Conservation (phyloP, 129 eudicot species). For the Ambrosia artemisiifolia region DNA sequence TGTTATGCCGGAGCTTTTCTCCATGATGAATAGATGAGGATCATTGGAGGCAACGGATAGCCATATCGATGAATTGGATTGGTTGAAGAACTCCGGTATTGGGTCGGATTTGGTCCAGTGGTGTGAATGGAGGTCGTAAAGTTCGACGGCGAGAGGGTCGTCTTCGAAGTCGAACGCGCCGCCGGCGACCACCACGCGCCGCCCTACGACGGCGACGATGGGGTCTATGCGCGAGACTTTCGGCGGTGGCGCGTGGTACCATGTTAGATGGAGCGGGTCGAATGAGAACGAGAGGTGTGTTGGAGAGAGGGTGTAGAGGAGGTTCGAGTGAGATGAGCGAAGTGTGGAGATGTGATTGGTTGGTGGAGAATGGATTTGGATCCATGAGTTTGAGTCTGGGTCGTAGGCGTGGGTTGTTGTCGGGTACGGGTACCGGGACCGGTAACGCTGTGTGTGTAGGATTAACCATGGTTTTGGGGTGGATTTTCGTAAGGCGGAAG, state of each 20-base stretch:
- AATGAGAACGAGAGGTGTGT: constrained; percentile 37
- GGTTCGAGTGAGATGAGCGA: constrained; percentile 45
- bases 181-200: constrained; percentile 50
- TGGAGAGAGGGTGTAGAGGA: constrained; percentile 49
- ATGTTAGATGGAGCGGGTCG: constrained; percentile 54
- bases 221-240: constrained; percentile 53
- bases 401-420: constrained; percentile 53
- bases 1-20: constrained; percentile 42
- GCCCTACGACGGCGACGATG: constrained; percentile 51
- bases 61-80: constrained; percentile 48
- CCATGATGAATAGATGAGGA: constrained; percentile 29
- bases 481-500: constrained; percentile 32
- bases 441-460: constrained; percentile 43
- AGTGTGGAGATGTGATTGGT: constrained; percentile 34
- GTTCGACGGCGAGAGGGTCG: constrained; percentile 62
- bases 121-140: constrained; percentile 33
- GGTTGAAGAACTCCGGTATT: constrained; percentile 43
- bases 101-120: constrained; percentile 44
- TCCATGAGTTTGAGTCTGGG: constrained; percentile 57
- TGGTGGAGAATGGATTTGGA: constrained; percentile 32
- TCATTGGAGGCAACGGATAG: constrained; percentile 41
- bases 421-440: constrained; percentile 32
- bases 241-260: constrained; percentile 59
- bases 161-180: constrained; percentile 51
- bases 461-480: constrained; percentile 67